These are phyloP conservation scores for Phytophthora pini DNA, from an alignment of 352 stramenopile genomes.

Conservation along the genomic window DNA sequence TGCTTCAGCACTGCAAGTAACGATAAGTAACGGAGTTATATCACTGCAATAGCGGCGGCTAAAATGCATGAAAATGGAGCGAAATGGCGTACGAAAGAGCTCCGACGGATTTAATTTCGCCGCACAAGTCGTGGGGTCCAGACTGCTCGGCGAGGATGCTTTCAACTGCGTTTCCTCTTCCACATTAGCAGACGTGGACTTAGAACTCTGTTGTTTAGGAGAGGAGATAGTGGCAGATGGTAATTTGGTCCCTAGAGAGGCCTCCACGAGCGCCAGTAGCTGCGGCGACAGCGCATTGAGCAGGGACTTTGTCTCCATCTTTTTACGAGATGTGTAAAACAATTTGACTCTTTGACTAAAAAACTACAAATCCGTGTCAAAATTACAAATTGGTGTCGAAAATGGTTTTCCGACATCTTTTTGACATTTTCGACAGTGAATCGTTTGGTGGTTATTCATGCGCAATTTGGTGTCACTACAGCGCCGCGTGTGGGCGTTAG, in stretches of 20 bases:
- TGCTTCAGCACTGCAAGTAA: slow-evolving; percentile 47
- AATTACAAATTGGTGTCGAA: not conserved
- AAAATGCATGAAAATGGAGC: not conserved
- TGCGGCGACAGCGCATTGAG: slow-evolving; percentile 68
- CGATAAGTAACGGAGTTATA: not conserved
- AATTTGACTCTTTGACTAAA: not conserved
- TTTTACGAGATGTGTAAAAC: no score
- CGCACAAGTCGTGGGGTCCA: not conserved
- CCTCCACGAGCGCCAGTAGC: slow-evolving; percentile 68
- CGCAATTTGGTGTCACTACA: slow-evolving; percentile 67
- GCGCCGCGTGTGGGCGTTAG: slow-evolving; percentile 52
- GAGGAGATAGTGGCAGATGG: slow-evolving; percentile 3
- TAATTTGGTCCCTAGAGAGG: slow-evolving; percentile 55
- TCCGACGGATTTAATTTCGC: slow-evolving; percentile 62
- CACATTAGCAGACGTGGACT: not conserved
- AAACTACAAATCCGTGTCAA: not conserved
- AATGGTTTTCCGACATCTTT: not conserved
- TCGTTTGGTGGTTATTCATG: slow-evolving; percentile 38
- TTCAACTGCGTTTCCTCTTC: slow-evolving; percentile 7
- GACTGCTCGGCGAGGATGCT: not conserved
- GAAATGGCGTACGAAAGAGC: slow-evolving; percentile 50
- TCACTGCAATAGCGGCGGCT: not conserved
- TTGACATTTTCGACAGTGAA: slow-evolving; percentile 2
- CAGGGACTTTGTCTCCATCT: slow-evolving; percentile 39
- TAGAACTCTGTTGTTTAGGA: not conserved